A percentile compares a stretch with the other conserved stretches of the same genome.
phyloP scores from a whole-genome alignment of 2,329 filamentous ascomycete species.

The Pestalotiopsis sp. region DNA sequence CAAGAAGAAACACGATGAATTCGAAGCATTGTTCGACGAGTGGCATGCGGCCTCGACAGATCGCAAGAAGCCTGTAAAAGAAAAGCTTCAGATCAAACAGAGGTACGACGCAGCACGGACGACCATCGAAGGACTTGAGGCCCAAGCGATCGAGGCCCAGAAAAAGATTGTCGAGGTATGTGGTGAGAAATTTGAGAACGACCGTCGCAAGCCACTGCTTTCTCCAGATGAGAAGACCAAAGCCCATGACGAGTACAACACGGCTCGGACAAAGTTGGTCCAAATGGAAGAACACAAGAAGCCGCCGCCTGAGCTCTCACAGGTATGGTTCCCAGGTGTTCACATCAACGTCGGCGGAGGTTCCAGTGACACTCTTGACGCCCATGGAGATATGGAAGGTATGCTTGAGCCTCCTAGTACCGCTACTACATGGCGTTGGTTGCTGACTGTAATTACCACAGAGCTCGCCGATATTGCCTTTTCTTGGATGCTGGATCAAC shows the following conservation, averaged over 20 bases:
- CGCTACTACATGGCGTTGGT: neutral
- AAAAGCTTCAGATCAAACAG: neutral
- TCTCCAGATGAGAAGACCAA: neutral
- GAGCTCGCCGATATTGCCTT: neutral
- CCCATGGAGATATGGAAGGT: slow-evolving; percentile 19
- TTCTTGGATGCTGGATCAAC: neutral
- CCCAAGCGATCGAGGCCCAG: neutral
- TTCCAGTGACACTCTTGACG: slow-evolving; percentile 28
- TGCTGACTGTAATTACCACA: neutral
- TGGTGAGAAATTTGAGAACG: neutral
- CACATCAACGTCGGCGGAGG: slow-evolving; percentile 56
- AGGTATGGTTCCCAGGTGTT: slow-evolving; percentile 59
- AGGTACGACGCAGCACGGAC: neutral
- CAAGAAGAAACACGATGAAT: slow-evolving; percentile 16
- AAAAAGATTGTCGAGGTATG: neutral
- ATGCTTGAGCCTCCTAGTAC: neutral
- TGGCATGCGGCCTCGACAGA: neutral
- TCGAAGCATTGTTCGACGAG: neutral
- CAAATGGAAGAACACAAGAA: slow-evolving; percentile 17
- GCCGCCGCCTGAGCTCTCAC: slow-evolving; percentile 37
- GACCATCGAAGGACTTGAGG: neutral
- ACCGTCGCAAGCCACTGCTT: neutral
- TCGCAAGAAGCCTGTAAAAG: neutral
- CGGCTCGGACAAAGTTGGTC: slow-evolving; percentile 13
- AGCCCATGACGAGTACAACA: neutral